phyloP scores from a whole-genome alignment of 2,329 filamentous ascomycete species.

The Claviceps pazoutovae region DNA sequence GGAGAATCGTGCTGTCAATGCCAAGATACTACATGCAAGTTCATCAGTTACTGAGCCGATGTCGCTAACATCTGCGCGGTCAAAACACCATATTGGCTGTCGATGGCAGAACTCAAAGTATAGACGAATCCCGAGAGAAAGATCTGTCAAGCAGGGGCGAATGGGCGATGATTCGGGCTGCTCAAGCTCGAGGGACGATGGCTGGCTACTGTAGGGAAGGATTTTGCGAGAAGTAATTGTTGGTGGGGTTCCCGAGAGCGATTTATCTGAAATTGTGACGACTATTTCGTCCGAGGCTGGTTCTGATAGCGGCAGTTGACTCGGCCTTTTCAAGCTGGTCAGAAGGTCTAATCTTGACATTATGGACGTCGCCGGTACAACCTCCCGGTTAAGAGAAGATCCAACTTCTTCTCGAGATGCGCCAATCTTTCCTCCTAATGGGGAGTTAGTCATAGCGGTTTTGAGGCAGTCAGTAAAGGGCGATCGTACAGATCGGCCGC shows the following conservation, averaged over 20 bases:
- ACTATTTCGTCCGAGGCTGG: conserved; percentile 17
- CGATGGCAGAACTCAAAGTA: conserved; percentile 31
- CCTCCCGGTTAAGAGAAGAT: conserved; percentile 32
- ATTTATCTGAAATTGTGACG: conserved; percentile 19
- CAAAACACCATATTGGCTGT: conserved; percentile 32
- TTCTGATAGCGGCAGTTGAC: conserved; percentile 14
- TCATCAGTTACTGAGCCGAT: conserved; percentile 23
- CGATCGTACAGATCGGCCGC: conserved; percentile 29
- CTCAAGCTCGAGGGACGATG: conserved; percentile 15
- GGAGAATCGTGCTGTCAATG: conserved; percentile 25
- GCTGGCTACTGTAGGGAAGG: conserved; percentile 8
- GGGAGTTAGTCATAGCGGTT: not conserved
- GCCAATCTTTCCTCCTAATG: conserved; percentile 35
- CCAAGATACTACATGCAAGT: conserved; percentile 27
- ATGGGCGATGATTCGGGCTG: conserved; percentile 14
- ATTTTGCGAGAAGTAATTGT: conserved; percentile 12
- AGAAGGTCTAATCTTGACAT: conserved; percentile 12
- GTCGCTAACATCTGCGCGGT: conserved; percentile 26
- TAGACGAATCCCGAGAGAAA: conserved; percentile 21
- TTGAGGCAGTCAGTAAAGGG: no score
- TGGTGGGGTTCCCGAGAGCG: conserved; percentile 18
- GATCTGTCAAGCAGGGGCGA: conserved; percentile 18
- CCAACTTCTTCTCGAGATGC: conserved; percentile 36
- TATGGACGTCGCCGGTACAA: conserved; percentile 12
- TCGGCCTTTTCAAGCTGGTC: conserved; percentile 17